A percentile compares a stretch with the other conserved stretches of the same genome.
These are phyloP conservation scores for Alternaria gansuensis DNA, from an alignment of 2,329 filamentous ascomycete genomes.

Conservation along the genomic window DNA sequence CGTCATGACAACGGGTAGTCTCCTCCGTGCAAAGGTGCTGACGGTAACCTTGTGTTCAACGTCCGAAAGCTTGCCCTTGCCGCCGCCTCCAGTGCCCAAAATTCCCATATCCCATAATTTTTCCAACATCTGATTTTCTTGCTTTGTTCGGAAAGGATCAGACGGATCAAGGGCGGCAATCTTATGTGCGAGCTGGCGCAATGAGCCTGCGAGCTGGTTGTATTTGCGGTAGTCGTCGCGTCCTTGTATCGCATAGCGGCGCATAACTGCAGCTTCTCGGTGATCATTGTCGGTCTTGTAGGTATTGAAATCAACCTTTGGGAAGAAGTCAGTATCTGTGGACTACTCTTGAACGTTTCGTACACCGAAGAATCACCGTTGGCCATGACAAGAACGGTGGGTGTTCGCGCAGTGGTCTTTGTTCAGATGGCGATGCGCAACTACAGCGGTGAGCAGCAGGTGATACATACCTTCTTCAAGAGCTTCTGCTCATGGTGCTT, in stretches of 20 bases:
- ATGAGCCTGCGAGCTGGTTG: conserved; percentile 64
- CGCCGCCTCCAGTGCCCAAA: conserved; percentile 71
- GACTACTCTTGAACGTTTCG: too few relatives aligned
- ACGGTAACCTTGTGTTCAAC: conserved; percentile 92
- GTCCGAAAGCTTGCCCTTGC: conserved; percentile 68
- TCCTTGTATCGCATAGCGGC: conserved; percentile 91
- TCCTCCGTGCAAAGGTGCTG: conserved; percentile 81
- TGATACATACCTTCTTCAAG: conserved; percentile 67
- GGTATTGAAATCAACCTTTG: conserved; percentile 84
- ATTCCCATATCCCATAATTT: conserved; percentile 96
- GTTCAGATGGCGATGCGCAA: neutral
- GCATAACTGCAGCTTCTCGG: conserved; percentile 79
- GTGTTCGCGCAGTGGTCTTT: neutral
- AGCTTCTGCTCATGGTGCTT: conserved; percentile 95
- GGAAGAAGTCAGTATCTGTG: neutral
- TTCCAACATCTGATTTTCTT: conserved; percentile 86
- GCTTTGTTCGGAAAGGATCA: conserved; percentile 79
- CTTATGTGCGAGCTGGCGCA: conserved; percentile 88
- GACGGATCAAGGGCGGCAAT: conserved; percentile 82
- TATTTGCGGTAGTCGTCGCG: conserved; percentile 74
- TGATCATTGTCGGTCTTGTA: conserved; percentile 90
- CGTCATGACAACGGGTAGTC: conserved; percentile 91
- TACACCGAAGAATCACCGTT: neutral
- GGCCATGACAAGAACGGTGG: neutral
- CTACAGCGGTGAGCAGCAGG: neutral